phyloP scores from a whole-genome alignment of 1,284 basidiomycete species.

The Pterulicium gracile region DNA sequence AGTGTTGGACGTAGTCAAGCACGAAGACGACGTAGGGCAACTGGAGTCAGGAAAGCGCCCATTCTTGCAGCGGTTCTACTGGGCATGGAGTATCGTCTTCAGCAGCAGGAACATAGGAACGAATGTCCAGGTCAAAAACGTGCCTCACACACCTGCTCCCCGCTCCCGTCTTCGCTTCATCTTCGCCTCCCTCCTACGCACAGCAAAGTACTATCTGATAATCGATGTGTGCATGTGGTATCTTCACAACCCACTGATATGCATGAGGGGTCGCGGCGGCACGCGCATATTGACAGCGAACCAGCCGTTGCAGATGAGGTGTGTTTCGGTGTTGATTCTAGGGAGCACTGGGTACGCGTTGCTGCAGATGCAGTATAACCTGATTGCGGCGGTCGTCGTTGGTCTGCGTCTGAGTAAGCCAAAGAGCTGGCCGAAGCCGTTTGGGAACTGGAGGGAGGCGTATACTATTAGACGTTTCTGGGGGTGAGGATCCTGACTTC shows the following conservation, averaged over 20 bases:
- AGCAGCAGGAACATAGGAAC: too few species aligned
- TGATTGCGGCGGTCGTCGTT: neutral
- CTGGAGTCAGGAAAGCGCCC: neutral
- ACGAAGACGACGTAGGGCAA: neutral
- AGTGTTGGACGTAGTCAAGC: neutral
- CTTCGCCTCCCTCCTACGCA: neutral
- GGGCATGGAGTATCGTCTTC: neutral
- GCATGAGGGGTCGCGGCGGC: neutral
- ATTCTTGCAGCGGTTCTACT: neutral
- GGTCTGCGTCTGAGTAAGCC: constrained; percentile 3
- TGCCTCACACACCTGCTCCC: neutral
- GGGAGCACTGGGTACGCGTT: neutral
- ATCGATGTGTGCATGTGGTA: neutral
- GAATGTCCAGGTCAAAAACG: neutral
- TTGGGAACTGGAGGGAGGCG: constrained; percentile 7
- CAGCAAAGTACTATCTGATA: neutral
- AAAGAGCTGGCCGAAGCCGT: constrained; percentile 8
- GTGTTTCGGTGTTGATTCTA: neutral
- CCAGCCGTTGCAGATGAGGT: neutral
- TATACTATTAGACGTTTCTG: constrained; percentile 10
- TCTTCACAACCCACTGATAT: neutral
- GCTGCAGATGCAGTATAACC: neutral
- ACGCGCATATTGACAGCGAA: neutral
- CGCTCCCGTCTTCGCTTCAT: neutral
- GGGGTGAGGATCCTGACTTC: constrained; percentile 8